A percentile compares a stretch with the other conserved stretches of the same genome.
Evolutionary conservation across 2,329 filamentous ascomycete genomes (phyloP).

Genomic region (Alternaria metachromatica): DNA sequence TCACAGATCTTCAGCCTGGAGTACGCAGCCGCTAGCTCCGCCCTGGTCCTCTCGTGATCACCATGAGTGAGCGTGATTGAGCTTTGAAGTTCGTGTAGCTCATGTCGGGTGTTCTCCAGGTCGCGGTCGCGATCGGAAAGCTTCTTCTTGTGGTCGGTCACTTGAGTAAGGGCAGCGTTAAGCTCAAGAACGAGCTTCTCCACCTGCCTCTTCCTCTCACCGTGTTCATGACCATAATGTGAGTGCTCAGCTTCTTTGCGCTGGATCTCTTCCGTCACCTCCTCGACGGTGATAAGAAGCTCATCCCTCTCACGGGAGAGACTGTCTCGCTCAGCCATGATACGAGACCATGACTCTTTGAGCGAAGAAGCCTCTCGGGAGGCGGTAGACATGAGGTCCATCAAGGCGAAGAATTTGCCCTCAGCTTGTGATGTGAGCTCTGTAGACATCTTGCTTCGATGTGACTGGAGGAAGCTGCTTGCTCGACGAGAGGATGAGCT

Average conservation of each 20-base stretch:
- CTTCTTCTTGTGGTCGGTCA: slow-evolving; percentile 34
- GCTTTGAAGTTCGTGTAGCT: slow-evolving; percentile 23
- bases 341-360: slow-evolving; percentile 34
- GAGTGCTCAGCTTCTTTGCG: slow-evolving; percentile 30
- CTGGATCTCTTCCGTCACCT: slow-evolving; percentile 31
- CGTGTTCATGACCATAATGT: slow-evolving; percentile 29
- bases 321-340: slow-evolving; percentile 35
- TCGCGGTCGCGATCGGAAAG: slow-evolving; percentile 28
- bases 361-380: slow-evolving; percentile 32
- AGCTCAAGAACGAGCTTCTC: slow-evolving; percentile 33
- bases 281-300: slow-evolving; percentile 26
- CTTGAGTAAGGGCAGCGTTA: slow-evolving; percentile 22
- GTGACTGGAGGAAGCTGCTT: slow-evolving; percentile 31
- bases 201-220: slow-evolving; percentile 29
- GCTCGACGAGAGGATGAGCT: slow-evolving; percentile 26
- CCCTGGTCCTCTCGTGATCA: slow-evolving; percentile 25
- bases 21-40: slow-evolving; percentile 24
- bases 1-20: slow-evolving; percentile 27
- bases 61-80: slow-evolving; percentile 10
- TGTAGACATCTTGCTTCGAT: slow-evolving; percentile 33
- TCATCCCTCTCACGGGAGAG: slow-evolving; percentile 28
- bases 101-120: slow-evolving; percentile 22
- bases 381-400: slow-evolving; percentile 36
- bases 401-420: slow-evolving; percentile 36
- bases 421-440: slow-evolving; percentile 35